Base-by-base conservation (phyloP, 2,329 filamentous ascomycete genomes). In the Penicillium fuscoglaucum region DNA sequence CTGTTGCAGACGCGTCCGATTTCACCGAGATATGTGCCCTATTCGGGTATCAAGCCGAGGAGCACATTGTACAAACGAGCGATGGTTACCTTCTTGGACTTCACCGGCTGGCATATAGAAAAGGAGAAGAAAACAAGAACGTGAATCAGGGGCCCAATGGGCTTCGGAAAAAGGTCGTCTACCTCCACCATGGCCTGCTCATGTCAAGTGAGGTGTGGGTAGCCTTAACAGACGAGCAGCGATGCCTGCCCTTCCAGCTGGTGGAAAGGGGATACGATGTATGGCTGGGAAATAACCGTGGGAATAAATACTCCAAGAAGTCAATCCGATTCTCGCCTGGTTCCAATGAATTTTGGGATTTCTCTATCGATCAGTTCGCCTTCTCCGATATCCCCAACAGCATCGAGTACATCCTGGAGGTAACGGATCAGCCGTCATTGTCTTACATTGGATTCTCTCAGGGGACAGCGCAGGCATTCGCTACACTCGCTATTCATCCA, bases 181-280 rank as follows among this genome's bases (percentile, higher is more conserved):
- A 98, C 74, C 80, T 99, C 63, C 95, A 99, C 71, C 95, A 99
- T 75, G 95, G 93, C 9, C 83, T 99, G 58, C 84, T 99, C 71
- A 99, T 99, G 95, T 98, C 97, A 76, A 96, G 92, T 68, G 95
- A 99, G 75, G 93, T 99, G 35, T 99, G 95, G 95, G 91, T 98
- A 9, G 96, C 91, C 71, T 79, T 93, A 71, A 96, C 93, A 0
- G 90, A 97, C 65, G 87, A 88, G 66, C 84, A 96, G 74, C 85
- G 93, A 66, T 93, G 90, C 66, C 80, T 99, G 40, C 91, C 95
- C 0, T 98, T 99, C 72, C 84, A 90, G 65, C 81, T 99, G 44
- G 91, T 96, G 0, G 91, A 97, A 70, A 84, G 85, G 69, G 95
- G 95, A 3, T 99, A 96, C 68, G 95, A 99, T 79, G 93, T 98